Base-by-base conservation (phyloP, 306 rosid genomes). In the Oemleria cerasiformis region DNA sequence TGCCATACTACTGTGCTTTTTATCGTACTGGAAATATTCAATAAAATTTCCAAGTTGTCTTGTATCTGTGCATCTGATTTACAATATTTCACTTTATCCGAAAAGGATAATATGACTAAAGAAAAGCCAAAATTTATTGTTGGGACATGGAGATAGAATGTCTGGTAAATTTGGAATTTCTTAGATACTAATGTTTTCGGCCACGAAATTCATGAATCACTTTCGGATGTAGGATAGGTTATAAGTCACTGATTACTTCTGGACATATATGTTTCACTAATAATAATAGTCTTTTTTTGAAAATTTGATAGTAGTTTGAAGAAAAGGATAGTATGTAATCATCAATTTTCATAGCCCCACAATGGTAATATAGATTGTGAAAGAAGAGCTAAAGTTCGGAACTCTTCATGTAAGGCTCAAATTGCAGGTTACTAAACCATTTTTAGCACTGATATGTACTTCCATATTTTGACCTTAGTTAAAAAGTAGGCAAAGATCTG, bases 141-240 rank as follows among this genome's bases (percentile, higher is more conserved):
- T 70, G 36, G 57, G 39, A 23, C 34, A 43, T 15, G 36, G 41
- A 57, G 40, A 19, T 21, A 17, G 59, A 4, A 43, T 30, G 17
- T 57, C 56, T 57, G 38, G 60, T 60, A 10, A 7, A 30, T 17
- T 9, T 60, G 58, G 39, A 25, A 20, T 65, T 65, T 65, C 21
- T 25, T 21, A 25, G 54, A 45, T 16, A 68, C 13, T 19, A 9
- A 38, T 38, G 0, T 44, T 43, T 49, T 45, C 10, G 50, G 45
- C 20, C 17, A 58, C 23, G 15, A 34, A 30, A n/a, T 30, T 70
- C 75, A 56, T 17, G 34, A 57, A 53, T 69, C 44, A 16, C 61
- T 38, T 69, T 39, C 48, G 50, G 16, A 51, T 51, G 63, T 20
- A 50, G 44, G 36, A 50, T 67, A 67, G 7, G n/a, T n/a, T 7